These are phyloP conservation scores for Suillus cothurnatus DNA, from an alignment of 768 basidiomycete genomes.

Conservation along the genomic window DNA sequence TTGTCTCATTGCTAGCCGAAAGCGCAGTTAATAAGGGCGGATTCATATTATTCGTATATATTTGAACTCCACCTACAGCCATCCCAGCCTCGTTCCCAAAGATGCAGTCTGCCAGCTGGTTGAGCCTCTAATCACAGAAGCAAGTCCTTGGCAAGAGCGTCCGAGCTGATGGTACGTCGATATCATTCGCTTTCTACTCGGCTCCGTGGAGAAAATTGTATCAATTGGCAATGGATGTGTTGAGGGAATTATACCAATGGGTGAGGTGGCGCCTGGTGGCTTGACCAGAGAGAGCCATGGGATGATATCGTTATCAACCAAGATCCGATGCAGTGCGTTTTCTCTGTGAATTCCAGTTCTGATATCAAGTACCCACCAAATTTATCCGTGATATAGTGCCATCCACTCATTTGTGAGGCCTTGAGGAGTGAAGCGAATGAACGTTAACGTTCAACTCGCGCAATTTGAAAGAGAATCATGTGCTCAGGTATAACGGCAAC, in stretches of 20 bases:
- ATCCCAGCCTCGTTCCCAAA: not conserved
- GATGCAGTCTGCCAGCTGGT: not conserved
- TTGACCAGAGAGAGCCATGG: not conserved
- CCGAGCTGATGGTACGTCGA: not conserved
- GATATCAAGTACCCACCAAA: not conserved
- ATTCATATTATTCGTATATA: not conserved
- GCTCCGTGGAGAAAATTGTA: not conserved
- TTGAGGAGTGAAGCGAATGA: not conserved
- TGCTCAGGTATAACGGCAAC: not conserved
- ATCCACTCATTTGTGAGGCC: no score
- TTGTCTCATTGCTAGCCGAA: not conserved
- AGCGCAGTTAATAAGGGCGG: not conserved
- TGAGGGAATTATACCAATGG: slow-evolving; percentile 5
- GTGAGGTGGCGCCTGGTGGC: not conserved
- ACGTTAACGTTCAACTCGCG: not conserved
- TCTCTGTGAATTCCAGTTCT: not conserved
- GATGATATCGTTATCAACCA: not conserved
- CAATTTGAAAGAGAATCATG: not conserved
- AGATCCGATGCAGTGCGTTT: not conserved
- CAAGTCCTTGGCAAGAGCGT: not conserved
- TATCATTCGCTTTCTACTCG: not conserved
- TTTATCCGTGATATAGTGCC: not conserved
- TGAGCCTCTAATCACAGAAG: not conserved
- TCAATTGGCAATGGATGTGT: not conserved
- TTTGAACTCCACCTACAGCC: not conserved